Evolutionary conservation across 768 basidiomycete genomes (phyloP).

Genomic region (Boletus rubropictus): DNA sequence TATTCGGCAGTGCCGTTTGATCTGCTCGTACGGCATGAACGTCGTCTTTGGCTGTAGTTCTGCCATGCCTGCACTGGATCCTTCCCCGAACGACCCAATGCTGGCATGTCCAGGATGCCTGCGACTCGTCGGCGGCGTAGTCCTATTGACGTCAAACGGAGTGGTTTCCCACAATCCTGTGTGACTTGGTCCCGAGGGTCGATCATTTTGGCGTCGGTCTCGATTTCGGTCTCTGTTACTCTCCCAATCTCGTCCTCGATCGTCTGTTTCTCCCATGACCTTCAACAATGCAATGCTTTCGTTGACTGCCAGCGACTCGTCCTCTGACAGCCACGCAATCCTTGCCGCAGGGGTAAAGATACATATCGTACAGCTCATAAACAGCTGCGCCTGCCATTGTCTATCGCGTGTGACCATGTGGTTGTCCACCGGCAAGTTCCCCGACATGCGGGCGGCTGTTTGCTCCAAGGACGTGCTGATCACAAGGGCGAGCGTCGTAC

Average conservation of each 20-base stretch:
- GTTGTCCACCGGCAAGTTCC: slow-evolving; percentile 43
- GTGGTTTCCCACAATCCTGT: neutral
- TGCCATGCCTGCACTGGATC: neutral
- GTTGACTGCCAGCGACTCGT: slow-evolving; percentile 33
- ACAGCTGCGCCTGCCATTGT: slow-evolving; percentile 60
- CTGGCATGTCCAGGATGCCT: neutral
- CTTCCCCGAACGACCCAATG: slow-evolving; percentile 1
- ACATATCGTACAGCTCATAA: slow-evolving; percentile 54
- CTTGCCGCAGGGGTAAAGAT: slow-evolving; percentile 38
- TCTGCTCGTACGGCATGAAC: slow-evolving; percentile 16
- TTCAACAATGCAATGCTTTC: slow-evolving; percentile 45
- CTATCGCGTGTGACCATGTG: slow-evolving; percentile 37
- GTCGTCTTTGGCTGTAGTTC: neutral
- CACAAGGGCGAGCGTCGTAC: slow-evolving; percentile 45
- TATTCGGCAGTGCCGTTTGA: slow-evolving; percentile 25
- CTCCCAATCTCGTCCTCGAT: slow-evolving; percentile 23
- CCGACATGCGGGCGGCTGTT: slow-evolving; percentile 41
- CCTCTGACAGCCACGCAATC: slow-evolving; percentile 9
- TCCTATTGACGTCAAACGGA: neutral
- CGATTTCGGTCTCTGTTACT: neutral
- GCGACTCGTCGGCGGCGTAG: neutral
- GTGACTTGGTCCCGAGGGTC: neutral
- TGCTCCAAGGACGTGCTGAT: slow-evolving; percentile 43
- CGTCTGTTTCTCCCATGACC: slow-evolving; percentile 34
- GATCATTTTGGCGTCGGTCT: neutral